phyloP scores from a whole-genome alignment of 495 filamentous ascomycete species.

The Lasiosphaeriaceae sp. region DNA sequence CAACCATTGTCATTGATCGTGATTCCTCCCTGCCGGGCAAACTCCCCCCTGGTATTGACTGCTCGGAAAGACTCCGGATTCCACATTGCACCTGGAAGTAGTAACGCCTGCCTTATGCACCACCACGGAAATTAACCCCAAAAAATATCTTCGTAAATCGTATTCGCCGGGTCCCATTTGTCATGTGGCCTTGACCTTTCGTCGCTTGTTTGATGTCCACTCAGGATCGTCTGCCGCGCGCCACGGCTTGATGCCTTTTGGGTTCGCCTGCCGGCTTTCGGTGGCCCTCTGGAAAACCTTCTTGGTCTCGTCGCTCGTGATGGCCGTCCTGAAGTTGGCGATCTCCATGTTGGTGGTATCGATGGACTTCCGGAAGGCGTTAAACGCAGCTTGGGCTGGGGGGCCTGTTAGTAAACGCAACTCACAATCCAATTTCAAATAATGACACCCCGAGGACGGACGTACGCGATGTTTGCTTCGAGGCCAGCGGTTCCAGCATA shows the following conservation, averaged over 20 bases:
- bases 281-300: constrained; percentile 38
- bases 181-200: constrained; percentile 6
- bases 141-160: too few species aligned
- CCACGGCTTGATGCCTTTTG: constrained; percentile 49
- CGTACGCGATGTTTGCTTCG: constrained; percentile 37
- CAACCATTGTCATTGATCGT: too few species aligned
- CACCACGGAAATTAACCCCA: too few species aligned
- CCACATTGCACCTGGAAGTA: too few species aligned
- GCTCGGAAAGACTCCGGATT: too few species aligned
- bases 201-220: constrained; percentile 6
- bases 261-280: constrained; percentile 42
- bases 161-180: background rate
- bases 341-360: constrained; percentile 38
- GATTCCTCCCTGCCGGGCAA: too few species aligned
- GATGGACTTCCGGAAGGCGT: constrained; percentile 35
- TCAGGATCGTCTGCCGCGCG: constrained; percentile 36
- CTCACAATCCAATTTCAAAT: background rate
- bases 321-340: constrained; percentile 36
- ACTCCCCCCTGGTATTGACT: too few species aligned
- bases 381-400: constrained; percentile 37
- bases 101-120: background rate
- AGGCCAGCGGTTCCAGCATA: constrained; percentile 40
- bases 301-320: constrained; percentile 36
- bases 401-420: constrained; percentile 12
- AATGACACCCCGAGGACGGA: background rate